These are phyloP conservation scores for Metschnikowia bowlesiae DNA, from an alignment of 805 yeast genomes.

Conservation along the genomic window DNA sequence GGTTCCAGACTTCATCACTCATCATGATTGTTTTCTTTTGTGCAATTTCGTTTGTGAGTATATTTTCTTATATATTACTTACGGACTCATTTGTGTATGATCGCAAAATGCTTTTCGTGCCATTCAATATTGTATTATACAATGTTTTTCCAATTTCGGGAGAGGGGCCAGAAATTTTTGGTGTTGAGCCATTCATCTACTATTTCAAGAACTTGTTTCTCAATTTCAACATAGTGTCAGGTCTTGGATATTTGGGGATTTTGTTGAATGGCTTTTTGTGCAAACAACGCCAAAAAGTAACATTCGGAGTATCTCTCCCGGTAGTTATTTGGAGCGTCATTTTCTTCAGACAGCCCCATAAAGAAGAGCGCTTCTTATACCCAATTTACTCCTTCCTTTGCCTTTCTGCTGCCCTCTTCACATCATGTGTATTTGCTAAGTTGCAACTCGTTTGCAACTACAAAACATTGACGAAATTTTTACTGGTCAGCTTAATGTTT, in stretches of 20 bases:
- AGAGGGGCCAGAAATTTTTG: conserved; percentile 88
- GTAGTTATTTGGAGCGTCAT: conserved; percentile 61
- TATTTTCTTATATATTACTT: conserved; percentile 25
- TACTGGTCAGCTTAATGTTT: conserved; percentile 19
- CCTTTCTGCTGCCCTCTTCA: conserved; percentile 55
- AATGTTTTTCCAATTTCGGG: conserved; percentile 67
- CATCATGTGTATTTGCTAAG: conserved; percentile 15
- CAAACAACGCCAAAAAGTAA: conserved; percentile 6
- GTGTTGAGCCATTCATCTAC: conserved; percentile 73
- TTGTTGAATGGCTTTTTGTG: conserved; percentile 20
- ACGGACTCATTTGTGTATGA: conserved; percentile 62
- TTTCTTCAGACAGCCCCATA: conserved; percentile 77
- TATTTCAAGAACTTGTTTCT: conserved; percentile 64
- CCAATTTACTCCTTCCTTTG: conserved; percentile 74
- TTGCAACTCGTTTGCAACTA: conserved; percentile 1
- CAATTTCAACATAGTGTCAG: conserved; percentile 61
- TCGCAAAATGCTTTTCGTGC: conserved; percentile 56
- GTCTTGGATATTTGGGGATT: conserved; percentile 40
- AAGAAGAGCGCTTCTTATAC: conserved; percentile 87
- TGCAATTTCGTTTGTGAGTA: conserved; percentile 13
- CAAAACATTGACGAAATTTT: conserved; percentile 5
- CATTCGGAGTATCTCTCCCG: conserved; percentile 34
- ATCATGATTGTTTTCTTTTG: conserved; percentile 9
- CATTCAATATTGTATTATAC: conserved; percentile 76
- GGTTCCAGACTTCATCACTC: conserved; percentile 13